Conservation (phyloP, 192 early-diverging fungal genomes). For the Mortierella alpina region DNA sequence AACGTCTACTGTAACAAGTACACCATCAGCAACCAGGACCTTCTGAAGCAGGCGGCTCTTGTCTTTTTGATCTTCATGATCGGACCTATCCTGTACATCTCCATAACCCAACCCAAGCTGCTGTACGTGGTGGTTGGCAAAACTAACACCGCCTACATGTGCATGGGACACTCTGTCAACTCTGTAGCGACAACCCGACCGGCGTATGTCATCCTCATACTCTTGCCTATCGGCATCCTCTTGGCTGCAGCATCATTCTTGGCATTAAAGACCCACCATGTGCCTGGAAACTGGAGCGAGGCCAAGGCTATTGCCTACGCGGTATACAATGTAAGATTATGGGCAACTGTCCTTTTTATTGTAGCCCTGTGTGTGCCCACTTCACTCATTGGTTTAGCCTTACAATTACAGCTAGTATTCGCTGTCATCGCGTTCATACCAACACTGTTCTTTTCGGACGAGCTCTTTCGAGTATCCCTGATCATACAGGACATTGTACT, state of each 20-base stretch:
- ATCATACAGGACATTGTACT: slow-evolving; percentile 9
- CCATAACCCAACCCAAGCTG: neutral
- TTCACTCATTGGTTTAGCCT: no score
- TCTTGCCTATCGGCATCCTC: neutral
- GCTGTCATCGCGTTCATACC: neutral
- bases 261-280: slow-evolving; percentile 5
- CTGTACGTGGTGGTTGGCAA: neutral
- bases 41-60: slow-evolving; percentile 1
- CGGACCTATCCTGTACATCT: neutral
- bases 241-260: neutral
- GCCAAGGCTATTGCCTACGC: slow-evolving; percentile 4
- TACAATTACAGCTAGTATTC: neutral
- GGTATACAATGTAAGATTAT: slow-evolving; percentile 8
- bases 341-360: neutral
- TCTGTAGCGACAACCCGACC: neutral
- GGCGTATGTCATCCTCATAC: neutral
- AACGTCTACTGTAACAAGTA: slow-evolving; percentile 23
- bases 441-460: neutral
- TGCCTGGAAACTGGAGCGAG: slow-evolving; percentile 13
- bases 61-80: neutral
- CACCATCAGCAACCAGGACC: slow-evolving; percentile 1
- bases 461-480: neutral
- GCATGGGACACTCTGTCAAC: neutral
- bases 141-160: neutral
- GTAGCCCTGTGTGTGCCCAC: neutral